phyloP scores from a whole-genome alignment of 2,329 filamentous ascomycete species.

The Curvularia spicifera region DNA sequence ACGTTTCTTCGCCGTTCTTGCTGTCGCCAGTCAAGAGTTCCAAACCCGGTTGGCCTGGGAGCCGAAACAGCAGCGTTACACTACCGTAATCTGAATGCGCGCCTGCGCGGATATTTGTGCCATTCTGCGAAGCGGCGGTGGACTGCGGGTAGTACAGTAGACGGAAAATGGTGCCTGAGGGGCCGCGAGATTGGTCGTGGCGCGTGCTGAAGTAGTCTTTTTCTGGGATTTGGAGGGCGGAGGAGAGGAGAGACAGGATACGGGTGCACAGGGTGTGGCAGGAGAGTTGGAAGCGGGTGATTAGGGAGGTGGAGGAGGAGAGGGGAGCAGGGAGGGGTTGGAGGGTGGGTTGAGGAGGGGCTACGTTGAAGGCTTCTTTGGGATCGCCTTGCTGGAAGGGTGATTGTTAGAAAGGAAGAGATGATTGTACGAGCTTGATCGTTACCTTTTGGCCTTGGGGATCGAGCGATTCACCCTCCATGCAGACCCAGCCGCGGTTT shows the following conservation, averaged over 20 bases:
- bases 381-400: conserved; percentile 73
- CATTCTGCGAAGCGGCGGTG: conserved; percentile 25
- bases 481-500: conserved; percentile 87
- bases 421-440: neutral
- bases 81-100: conserved; percentile 87
- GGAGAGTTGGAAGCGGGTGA: conserved; percentile 70
- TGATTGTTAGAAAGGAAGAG: neutral
- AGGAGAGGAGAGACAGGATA: conserved; percentile 77
- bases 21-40: conserved; percentile 72
- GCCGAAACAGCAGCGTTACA: conserved; percentile 78
- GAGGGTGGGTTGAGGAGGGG: conserved; percentile 68
- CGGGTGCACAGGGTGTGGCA: conserved; percentile 76
- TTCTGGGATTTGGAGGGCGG: conserved; percentile 68
- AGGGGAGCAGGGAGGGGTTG: conserved; percentile 78
- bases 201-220: conserved; percentile 66
- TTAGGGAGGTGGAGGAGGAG: conserved; percentile 62
- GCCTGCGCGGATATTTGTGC: conserved; percentile 77
- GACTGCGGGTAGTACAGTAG: conserved; percentile 60
- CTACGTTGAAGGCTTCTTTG: conserved; percentile 87
- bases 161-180: conserved; percentile 59
- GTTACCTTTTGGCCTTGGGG: conserved; percentile 77
- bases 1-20: conserved; percentile 53
- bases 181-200: conserved; percentile 60
- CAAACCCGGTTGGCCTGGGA: conserved; percentile 81
- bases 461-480: conserved; percentile 88